phyloP scores from a whole-genome alignment of 192 early-diverging fungal genomes.

The Entophlyctis luteolus region DNA sequence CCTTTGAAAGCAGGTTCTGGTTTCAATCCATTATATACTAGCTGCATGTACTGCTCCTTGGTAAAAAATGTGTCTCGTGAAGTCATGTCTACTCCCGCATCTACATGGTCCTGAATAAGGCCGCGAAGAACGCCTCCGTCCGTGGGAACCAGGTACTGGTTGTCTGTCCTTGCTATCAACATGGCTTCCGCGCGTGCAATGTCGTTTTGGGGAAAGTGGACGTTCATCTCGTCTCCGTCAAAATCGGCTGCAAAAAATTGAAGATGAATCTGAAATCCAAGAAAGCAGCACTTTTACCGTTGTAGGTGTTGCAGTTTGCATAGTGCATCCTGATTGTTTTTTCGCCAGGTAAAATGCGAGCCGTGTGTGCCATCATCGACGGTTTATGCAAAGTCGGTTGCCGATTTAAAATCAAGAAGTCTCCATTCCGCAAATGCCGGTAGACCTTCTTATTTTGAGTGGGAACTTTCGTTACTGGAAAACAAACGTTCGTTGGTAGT shows the following conservation, averaged over 20 bases:
- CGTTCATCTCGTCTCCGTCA: constrained; percentile 99
- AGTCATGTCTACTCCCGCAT: constrained; percentile 92
- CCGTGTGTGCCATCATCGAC: constrained; percentile 97
- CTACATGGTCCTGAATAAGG: constrained; percentile 97
- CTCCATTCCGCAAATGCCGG: constrained; percentile 94
- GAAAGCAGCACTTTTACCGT: constrained; percentile 21
- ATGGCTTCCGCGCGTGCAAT: constrained; percentile 92
- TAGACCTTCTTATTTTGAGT: constrained; percentile 93
- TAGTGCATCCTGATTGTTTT: constrained; percentile 99
- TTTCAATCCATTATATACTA: constrained; percentile 82
- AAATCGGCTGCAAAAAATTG: constrained; percentile 84
- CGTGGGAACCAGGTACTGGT: constrained; percentile 96
- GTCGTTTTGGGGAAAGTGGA: constrained; percentile 99
- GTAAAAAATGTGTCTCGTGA: constrained; percentile 82
- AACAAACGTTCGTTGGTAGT: not conserved
- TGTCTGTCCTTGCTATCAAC: constrained; percentile 90
- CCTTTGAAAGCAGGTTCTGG: constrained; percentile 69
- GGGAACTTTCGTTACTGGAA: constrained; percentile 35
- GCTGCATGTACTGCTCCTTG: constrained; percentile 87
- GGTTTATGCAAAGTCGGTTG: constrained; percentile 99
- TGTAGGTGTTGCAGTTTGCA: constrained; percentile 67
- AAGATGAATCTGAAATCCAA: constrained; percentile 69
- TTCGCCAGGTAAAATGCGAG: constrained; percentile 89
- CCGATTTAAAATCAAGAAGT: constrained; percentile 94
- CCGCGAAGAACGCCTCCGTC: constrained; percentile 93